phyloP scores from a whole-genome alignment of 352 stramenopile species.

The Phytophthora colocasiae region DNA sequence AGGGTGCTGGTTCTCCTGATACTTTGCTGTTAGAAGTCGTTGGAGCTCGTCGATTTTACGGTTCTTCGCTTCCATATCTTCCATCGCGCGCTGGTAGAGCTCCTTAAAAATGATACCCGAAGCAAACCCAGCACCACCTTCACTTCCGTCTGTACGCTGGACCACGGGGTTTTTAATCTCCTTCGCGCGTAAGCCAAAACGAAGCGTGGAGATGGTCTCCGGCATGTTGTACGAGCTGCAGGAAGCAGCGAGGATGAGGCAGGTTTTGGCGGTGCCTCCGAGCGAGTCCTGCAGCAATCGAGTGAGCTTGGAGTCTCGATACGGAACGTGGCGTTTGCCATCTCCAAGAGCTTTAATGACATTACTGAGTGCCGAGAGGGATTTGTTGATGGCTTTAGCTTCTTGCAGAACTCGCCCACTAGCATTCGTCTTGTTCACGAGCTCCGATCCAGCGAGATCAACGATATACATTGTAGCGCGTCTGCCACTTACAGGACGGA shows the following conservation, averaged over 20 bases:
- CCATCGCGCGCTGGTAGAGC: constrained; percentile 75
- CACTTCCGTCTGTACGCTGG: constrained; percentile 44
- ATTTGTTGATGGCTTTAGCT: constrained; percentile 90
- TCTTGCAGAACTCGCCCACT: constrained; percentile 83
- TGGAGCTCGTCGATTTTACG: constrained; percentile 75
- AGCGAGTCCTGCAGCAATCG: constrained; percentile 90
- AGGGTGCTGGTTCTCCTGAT: constrained; percentile 42
- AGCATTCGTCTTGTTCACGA: constrained; percentile 86
- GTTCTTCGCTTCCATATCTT: constrained; percentile 73
- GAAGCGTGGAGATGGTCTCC: constrained; percentile 81
- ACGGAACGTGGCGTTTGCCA: constrained; percentile 76
- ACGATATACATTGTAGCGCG: constrained; percentile 84
- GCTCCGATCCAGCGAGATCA: constrained; percentile 85
- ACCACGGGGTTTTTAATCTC: constrained; percentile 84
- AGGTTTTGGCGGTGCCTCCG: constrained; percentile 94
- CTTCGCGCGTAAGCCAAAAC: constrained; percentile 77
- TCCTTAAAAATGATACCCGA: constrained; percentile 61
- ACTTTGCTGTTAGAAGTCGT: constrained; percentile 48
- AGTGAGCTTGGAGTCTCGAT: constrained; percentile 88
- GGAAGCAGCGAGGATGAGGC: constrained; percentile 94
- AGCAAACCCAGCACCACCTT: constrained; percentile 26
- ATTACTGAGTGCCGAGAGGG: constrained; percentile 83
- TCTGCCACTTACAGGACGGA: constrained; percentile 44
- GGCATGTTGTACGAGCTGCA: constrained; percentile 84
- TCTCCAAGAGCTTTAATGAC: constrained; percentile 87